Percentiles rank a stretch among this genome's conserved stretches.
phyloP scores from a whole-genome alignment of 106 monocot species.

The Acanthochlamys bracteata region DNA sequence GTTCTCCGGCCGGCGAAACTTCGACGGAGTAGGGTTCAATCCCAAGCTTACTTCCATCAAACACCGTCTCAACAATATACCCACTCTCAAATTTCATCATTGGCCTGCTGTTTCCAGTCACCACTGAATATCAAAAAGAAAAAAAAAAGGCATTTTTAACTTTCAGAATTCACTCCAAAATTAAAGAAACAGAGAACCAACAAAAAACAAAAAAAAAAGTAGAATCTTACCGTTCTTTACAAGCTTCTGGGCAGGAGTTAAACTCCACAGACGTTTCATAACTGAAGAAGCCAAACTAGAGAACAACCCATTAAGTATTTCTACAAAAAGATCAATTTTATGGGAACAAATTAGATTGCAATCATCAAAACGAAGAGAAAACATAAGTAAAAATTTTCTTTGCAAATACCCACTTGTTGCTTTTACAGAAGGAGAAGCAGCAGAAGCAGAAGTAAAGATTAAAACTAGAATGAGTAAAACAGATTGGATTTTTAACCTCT shows the following conservation, averaged over 20 bases:
- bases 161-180: neutral
- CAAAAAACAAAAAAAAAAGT: neutral
- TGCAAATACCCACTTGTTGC: too few species aligned
- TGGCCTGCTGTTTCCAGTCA: slow-evolving; percentile 36
- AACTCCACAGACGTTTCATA: slow-evolving; percentile 61
- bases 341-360: slow-evolving; percentile 1
- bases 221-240: slow-evolving; percentile 20
- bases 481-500: too few species aligned
- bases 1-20: slow-evolving; percentile 62
- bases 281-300: slow-evolving; percentile 56
- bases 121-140: slow-evolving; percentile 18
- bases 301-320: slow-evolving; percentile 49
- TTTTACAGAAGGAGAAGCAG: too few species aligned
- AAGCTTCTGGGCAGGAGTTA: slow-evolving; percentile 58
- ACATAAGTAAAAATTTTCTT: neutral
- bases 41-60: slow-evolving; percentile 98
- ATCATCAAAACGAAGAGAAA: neutral
- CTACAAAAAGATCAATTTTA: slow-evolving; percentile 20
- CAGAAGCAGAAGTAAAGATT: too few species aligned
- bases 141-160: neutral
- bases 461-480: too few species aligned
- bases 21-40: slow-evolving; percentile 87
- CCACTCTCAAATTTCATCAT: slow-evolving; percentile 94
- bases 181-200: neutral
- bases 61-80: slow-evolving; percentile 91